Evolutionary conservation across 2,329 filamentous ascomycete genomes (phyloP), one percentile per base, ranked within the genome.

Genomic region (Claviceps pazoutovae): DNA sequence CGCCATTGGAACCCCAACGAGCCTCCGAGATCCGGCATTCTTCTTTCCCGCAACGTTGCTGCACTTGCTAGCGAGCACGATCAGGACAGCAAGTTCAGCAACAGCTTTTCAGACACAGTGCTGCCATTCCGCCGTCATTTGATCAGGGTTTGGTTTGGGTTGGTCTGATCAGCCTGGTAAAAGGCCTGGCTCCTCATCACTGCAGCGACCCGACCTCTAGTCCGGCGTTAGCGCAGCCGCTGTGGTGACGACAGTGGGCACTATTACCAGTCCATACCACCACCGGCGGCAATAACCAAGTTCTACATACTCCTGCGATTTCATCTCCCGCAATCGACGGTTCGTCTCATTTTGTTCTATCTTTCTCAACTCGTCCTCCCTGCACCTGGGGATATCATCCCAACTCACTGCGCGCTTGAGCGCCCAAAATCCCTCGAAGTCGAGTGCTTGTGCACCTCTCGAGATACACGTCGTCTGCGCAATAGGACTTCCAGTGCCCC

Each of bases 191-290:
- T 36, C 42, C 21, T 14, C 47, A 46, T 54, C 52, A 54, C 52
- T 34, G 46, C 39, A 36, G 52, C 52, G 52, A 54, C 52, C 26
- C 26, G 26, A 30, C 37, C 37, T 39, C 37, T 39, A 39, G 37
- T 39, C 6, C n/a, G 6, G 37, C 26, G 26, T 30, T 30, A 30
- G 26, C 26, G 26, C 26, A 30, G 26, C 26, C 26, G 26, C n/a
- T 43, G 11, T 17, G 41, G 21, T 43, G 41, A 43, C 41, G 41
- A 43, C 41, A 43, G 17, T 23, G 41, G 41, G 5, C 41, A 39
- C 37, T 16, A 41, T 16, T 41, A 16, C 38, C 39, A n/a, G 17
- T 30, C 17, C 39, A 19, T 8, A 9, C 7, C n/a, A 19, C 39
- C n/a, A 42, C 41, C 41, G 21, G 41, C 41, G 41, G 11, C 19